Base-by-base conservation (phyloP, 225 moss, liverwort and hornwort genomes). In the Asterella californica region DNA sequence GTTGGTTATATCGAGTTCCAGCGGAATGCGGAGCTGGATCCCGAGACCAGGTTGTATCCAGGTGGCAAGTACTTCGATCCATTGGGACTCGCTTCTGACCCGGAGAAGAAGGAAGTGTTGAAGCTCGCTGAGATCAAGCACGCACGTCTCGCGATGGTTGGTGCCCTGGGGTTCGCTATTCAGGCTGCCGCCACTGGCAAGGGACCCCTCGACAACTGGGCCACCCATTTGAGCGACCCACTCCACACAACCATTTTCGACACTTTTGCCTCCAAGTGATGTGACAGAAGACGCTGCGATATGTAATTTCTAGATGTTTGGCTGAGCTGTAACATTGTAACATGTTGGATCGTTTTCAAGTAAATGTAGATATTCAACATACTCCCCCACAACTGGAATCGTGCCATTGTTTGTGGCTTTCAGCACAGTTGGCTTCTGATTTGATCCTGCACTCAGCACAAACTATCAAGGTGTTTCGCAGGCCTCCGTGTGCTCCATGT, bases 171-270 rank as follows among this genome's bases (percentile, higher is more conserved):
- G 76, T 99, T 99, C 72, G 99, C 93, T 36, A 89, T 93, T 12
- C 99, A 99, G 89, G 99, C 99, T 70, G 99, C 99, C 32, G 95
- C 92, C 4, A 99, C 95, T 18, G 95, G 99, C 27, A 99, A 95
- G 87, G 99, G 99, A 4, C 99, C 99, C 10, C 83, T 99, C 33
- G 92, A 99, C 85, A 99, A 99, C 89, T 99, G 99, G 99, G 99
- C 90, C 15, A 90, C 99, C 25, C 99, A 99, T 85, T 88, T 99
- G 42, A 84, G 92, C n/a, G 99, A 99, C 81, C 99, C 99, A 19
- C 88, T 99, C 67, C 99, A 99, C 90, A 99, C 99, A 48, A 99
- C 99, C 78, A 99, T 99, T 88, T 87, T 99, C 87, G 99, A 99
- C 79, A 99, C 95, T 22, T 95, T 99, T n/a, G n/a, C n/a, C 83